Percentiles rank a stretch among this genome's conserved stretches.
Conservation (phyloP, 148 eudicot genomes). For the Chenopodium quinoa region DNA sequence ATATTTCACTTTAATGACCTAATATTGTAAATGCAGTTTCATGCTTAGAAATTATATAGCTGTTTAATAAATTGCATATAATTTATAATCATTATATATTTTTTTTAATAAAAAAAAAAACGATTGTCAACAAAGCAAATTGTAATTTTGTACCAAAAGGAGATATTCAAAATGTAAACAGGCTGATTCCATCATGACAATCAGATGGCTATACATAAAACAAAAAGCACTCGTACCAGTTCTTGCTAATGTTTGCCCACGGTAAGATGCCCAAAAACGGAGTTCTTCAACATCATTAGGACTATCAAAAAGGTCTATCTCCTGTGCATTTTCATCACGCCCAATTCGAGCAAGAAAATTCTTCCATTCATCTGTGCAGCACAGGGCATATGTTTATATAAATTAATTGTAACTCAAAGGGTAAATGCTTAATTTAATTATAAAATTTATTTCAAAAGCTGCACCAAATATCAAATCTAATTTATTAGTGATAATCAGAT, state of each 20-base stretch:
- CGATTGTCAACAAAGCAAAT: too few species aligned
- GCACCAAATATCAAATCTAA: neutral
- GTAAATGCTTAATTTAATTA: neutral
- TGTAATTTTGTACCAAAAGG: neutral
- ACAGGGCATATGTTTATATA: neutral
- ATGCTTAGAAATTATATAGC: neutral
- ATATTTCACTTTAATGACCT: neutral
- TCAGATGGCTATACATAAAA: neutral
- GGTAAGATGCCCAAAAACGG: conserved; percentile 96
- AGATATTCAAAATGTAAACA: neutral
- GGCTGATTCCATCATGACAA: neutral
- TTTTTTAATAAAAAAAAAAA: too few species aligned
- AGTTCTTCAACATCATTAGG: conserved; percentile 79
- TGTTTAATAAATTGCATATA: neutral
- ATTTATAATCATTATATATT: neutral
- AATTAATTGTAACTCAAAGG: neutral
- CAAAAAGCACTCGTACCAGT: conserved; percentile 51
- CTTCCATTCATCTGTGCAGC: conserved; percentile 81
- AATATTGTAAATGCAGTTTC: neutral
- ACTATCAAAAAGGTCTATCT: conserved; percentile 71
- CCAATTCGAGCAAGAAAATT: conserved; percentile 94
- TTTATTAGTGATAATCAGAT: too few species aligned
- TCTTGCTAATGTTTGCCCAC: conserved; percentile 96
- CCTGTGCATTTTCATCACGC: conserved; percentile 76
- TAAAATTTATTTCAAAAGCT: neutral